Base-by-base conservation (phyloP, 495 filamentous ascomycete species). In the Margaritispora aquatica region DNA sequence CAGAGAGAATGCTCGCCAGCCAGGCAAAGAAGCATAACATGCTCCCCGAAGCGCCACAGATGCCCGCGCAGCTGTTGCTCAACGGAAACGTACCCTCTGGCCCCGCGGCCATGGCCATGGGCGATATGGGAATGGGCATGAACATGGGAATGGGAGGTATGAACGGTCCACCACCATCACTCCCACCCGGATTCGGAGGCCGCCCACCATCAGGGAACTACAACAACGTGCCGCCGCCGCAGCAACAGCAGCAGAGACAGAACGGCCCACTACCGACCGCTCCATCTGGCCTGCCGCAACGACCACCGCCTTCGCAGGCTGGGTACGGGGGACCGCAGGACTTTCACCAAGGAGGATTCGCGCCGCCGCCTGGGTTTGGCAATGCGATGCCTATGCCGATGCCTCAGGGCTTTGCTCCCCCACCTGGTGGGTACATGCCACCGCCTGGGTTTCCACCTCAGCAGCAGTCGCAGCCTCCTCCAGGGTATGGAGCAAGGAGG, bases 21-120 rank as follows among this genome's bases (percentile, higher is more conserved):
- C 90, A 96, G 70, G 94, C 92, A 54, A 90, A 92, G 69, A 92
- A 92, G 70, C 90, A 97, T 73, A 96, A 96, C 66, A 89, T 98
- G 55, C 80, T 84, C 20, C 88, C 85, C 38, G 84, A 87, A 54
- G 76, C 80, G 5, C 88, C 82, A 23, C 73, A 77, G n/a, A 84
- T 90, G 68, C 77, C 80, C 0, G 71, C 79, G 22, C 63, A 53
- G 49, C 64, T 67, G 15, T 55, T 63, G 10, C 22, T 65, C 36
- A 63, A 63, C 44, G 53, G 63, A 46, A 51, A 26, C 17, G 55
- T 64, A 2, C 62, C 67, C 54, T 47, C 36, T 15, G 63, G 50
- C 13, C 69, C 72, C 17, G 61, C 68, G 29, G 66, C 70, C 19
- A 66, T 71, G 53, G 54, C 68, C 0, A n/a, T n/a, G n/a, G 64